These are phyloP conservation scores for Beta corolliflora DNA, from an alignment of 179 eudicot genomes.

Conservation along the genomic window DNA sequence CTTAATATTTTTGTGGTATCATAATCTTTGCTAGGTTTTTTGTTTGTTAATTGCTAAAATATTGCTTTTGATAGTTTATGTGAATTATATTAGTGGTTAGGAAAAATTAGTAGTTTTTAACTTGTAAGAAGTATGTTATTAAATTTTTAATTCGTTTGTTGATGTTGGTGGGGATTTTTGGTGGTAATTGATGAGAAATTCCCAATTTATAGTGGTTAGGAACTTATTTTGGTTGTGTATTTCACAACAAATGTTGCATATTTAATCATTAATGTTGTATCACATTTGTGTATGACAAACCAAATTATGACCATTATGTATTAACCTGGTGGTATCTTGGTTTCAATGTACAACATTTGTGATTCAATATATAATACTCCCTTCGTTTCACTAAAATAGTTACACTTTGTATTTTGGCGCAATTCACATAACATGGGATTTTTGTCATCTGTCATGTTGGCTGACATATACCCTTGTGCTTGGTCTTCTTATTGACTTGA, in stretches of 20 bases:
- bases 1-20: too few relatives aligned
- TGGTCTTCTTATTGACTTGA: not conserved
- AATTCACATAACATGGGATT: not conserved
- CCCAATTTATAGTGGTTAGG: too few relatives aligned
- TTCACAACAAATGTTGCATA: too few relatives aligned
- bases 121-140: not conserved
- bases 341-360: too few relatives aligned
- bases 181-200: too few relatives aligned
- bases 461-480: not conserved
- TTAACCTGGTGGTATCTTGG: too few relatives aligned
- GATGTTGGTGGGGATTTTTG: not conserved
- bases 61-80: not conserved
- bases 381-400: not conserved
- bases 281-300: too few relatives aligned
- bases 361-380: too few relatives aligned
- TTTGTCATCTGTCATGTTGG: not conserved
- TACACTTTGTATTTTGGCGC: not conserved
- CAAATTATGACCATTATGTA: too few relatives aligned
- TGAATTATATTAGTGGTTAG: not conserved
- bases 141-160: not conserved
- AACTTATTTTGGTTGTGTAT: not conserved
- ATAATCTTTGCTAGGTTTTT: not conserved
- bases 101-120: not conserved
- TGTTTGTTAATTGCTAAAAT: not conserved
- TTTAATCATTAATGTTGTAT: too few relatives aligned